Conservation (phyloP, 306 rosid genomes). For the Ormosia semicastrata region DNA sequence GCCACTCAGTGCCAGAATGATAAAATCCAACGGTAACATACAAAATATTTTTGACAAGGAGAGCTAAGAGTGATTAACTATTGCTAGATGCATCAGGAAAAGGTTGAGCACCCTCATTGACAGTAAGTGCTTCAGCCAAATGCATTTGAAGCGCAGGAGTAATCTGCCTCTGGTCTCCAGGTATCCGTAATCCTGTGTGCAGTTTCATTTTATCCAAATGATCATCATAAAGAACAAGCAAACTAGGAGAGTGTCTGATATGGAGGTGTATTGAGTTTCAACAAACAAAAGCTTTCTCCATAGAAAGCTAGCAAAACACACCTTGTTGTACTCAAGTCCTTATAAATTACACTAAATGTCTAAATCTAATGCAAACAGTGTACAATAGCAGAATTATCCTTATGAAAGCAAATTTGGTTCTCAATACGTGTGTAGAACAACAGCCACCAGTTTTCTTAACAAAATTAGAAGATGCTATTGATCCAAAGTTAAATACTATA, state of each 20-base stretch:
- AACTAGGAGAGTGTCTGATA: not conserved
- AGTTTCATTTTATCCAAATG: constrained; percentile 21
- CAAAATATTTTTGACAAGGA: constrained; percentile 6
- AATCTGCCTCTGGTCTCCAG: constrained; percentile 77
- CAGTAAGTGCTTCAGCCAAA: constrained; percentile 68
- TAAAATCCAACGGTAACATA: constrained; percentile 5
- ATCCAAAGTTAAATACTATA: not conserved
- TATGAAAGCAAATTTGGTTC: not conserved
- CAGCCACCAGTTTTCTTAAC: not conserved
- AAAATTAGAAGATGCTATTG: not conserved
- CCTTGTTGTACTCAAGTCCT: not conserved
- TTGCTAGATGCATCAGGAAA: constrained; percentile 63
- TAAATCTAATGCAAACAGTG: not conserved
- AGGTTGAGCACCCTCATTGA: constrained; percentile 57
- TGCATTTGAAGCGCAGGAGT: constrained; percentile 81
- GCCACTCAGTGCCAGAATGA: constrained; percentile 1
- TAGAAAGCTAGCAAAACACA: not conserved
- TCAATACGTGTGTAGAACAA: not conserved
- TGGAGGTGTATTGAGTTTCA: not conserved
- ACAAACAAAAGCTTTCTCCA: not conserved
- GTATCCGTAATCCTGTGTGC: constrained; percentile 63
- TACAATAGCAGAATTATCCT: not conserved
- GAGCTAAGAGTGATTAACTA: constrained; percentile 29
- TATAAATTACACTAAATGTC: not conserved
- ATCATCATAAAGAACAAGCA: constrained; percentile 7